phyloP scores from a whole-genome alignment of 305 asterid species.

The Petunia hybrid region DNA sequence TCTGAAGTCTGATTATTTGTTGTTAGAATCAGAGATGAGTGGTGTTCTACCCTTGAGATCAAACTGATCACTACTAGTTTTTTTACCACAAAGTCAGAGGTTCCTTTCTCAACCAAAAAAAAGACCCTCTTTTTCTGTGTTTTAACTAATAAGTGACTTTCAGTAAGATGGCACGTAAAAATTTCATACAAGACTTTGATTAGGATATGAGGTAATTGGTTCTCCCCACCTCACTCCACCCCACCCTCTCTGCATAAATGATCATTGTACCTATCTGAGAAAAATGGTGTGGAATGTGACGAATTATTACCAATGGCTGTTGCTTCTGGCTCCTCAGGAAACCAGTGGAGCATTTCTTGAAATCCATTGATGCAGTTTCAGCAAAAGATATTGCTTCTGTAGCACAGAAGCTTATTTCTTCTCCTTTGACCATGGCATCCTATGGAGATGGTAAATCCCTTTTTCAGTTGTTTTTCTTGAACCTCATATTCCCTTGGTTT shows the following conservation, averaged over 20 bases:
- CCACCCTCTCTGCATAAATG: background rate
- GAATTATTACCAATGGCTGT: background rate
- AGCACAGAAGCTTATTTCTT: constrained; percentile 58
- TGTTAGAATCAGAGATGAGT: background rate
- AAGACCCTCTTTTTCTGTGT: background rate
- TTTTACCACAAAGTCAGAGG: background rate
- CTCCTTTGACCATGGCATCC: constrained; percentile 95
- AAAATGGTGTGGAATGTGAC: background rate
- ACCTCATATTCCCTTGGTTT: background rate
- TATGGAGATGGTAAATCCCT: constrained; percentile 85
- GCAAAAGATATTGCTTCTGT: constrained; percentile 57
- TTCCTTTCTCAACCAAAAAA: background rate
- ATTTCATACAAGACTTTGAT: background rate
- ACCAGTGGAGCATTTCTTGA: constrained; percentile 85
- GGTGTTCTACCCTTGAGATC: background rate
- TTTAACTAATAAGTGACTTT: background rate
- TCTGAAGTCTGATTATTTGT: background rate
- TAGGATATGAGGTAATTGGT: background rate
- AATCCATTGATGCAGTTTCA: constrained; percentile 64
- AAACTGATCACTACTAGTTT: background rate
- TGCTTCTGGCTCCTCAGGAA: constrained; percentile 56
- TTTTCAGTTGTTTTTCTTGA: background rate
- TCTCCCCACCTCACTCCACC: background rate
- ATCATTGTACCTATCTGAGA: background rate
- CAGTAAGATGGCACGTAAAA: background rate